Evolutionary conservation across 495 filamentous ascomycete species (phyloP).

Genomic region (Lentithecium fluviatile): DNA sequence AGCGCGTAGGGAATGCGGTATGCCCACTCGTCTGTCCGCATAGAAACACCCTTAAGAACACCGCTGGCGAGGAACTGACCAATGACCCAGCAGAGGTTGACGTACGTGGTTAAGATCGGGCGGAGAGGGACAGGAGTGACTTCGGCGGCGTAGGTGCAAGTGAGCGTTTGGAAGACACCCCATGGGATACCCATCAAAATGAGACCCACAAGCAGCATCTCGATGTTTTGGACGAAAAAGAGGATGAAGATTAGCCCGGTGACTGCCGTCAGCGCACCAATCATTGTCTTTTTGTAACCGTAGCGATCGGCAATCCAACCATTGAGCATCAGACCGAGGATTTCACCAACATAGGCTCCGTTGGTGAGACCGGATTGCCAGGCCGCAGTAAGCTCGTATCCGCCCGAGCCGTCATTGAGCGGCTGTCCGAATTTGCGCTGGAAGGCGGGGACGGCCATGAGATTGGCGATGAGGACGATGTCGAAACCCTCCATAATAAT

Average conservation of each 20-base stretch:
- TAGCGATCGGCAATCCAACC: conserved; percentile 73
- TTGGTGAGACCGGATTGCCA: conserved; percentile 81
- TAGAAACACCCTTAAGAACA: conserved; percentile 66
- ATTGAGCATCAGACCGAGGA: conserved; percentile 74
- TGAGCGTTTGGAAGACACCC: conserved; percentile 80
- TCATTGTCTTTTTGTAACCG: conserved; percentile 71
- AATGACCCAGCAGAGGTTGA: conserved; percentile 81
- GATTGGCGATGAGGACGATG: conserved; percentile 56
- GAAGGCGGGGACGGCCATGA: conserved; percentile 50
- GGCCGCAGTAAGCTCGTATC: conserved; percentile 65
- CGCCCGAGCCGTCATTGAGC: conserved; percentile 48
- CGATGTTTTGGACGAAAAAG: conserved; percentile 71
- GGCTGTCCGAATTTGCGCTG: conserved; percentile 66
- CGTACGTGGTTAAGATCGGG: conserved; percentile 73
- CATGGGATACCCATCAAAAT: conserved; percentile 77
- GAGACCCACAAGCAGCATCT: conserved; percentile 67
- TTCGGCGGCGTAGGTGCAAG: conserved; percentile 78
- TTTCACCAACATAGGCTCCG: conserved; percentile 63
- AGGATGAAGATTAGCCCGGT: conserved; percentile 72
- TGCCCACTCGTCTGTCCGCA: conserved; percentile 60
- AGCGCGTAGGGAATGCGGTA: conserved; percentile 70
- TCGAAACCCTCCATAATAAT: conserved; percentile 69
- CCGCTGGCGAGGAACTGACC: conserved; percentile 74
- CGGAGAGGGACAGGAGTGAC: conserved; percentile 72
- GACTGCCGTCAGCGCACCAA: conserved; percentile 63